A percentile compares a stretch with the other conserved stretches of the same genome.
Evolutionary conservation across 2,329 filamentous ascomycete species (phyloP).

Genomic region (Colletotrichum ledebouriae): DNA sequence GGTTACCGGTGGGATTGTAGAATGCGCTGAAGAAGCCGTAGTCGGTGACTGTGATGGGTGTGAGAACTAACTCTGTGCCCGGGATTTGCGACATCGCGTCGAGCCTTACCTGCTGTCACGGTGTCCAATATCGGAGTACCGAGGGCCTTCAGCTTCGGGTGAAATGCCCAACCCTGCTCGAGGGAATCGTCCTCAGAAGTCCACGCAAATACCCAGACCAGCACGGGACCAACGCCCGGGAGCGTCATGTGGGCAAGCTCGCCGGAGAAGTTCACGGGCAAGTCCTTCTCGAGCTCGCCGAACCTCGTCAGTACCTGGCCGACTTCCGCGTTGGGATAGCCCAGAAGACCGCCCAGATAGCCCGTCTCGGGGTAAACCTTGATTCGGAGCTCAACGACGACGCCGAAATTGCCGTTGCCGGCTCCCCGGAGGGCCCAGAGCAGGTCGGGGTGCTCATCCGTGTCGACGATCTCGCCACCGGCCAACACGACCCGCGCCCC

Average conservation of each 20-base stretch:
- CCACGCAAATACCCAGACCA: conserved; percentile 32
- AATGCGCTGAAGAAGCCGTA: conserved; percentile 26
- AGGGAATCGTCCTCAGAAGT: conserved; percentile 27
- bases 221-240: conserved; percentile 24
- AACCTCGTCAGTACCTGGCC: conserved; percentile 42
- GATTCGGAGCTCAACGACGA: conserved; percentile 56
- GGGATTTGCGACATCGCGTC: too few species aligned
- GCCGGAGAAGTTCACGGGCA: conserved; percentile 43
- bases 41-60: conserved; percentile 16
- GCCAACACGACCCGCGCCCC: conserved; percentile 55
- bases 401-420: conserved; percentile 53
- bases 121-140: conserved; percentile 28
- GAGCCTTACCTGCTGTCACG: conserved; percentile 22
- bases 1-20: background rate
- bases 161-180: conserved; percentile 24
- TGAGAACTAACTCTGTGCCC: background rate
- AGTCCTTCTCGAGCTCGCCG: conserved; percentile 45
- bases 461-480: conserved; percentile 53
- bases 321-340: conserved; percentile 44
- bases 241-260: conserved; percentile 23
- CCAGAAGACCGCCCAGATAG: conserved; percentile 28
- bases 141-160: conserved; percentile 29
- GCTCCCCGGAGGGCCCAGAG: conserved; percentile 56
- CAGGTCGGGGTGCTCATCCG: conserved; percentile 49
- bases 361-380: conserved; percentile 52